Conservation (phyloP, 2,329 filamentous ascomycete genomes). For the Cyclaneusma minus region DNA sequence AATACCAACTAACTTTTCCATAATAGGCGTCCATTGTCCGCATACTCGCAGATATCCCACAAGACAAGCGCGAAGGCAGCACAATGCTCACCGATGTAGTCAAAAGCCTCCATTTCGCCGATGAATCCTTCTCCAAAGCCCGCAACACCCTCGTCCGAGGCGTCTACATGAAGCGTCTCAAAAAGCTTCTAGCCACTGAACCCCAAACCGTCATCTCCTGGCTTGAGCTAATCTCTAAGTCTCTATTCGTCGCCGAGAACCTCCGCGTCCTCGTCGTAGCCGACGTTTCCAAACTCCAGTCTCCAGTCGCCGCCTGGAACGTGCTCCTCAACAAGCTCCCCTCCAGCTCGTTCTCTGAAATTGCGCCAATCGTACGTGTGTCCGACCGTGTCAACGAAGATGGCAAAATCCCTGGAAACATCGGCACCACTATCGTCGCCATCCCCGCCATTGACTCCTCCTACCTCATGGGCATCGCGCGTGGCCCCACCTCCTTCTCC, state of each 20-base stretch:
- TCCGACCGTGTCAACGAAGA: slow-evolving; percentile 58
- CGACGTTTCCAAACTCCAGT: slow-evolving; percentile 56
- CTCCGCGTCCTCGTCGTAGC: slow-evolving; percentile 74
- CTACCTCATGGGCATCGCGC: slow-evolving; percentile 62
- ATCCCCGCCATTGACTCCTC: slow-evolving; percentile 90
- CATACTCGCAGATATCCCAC: slow-evolving; percentile 79
- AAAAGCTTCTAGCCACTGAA: slow-evolving; percentile 63
- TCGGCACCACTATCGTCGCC: slow-evolving; percentile 65
- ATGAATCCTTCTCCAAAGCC: slow-evolving; percentile 60
- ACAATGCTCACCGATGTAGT: slow-evolving; percentile 50
- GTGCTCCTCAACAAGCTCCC: slow-evolving; percentile 24
- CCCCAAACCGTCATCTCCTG: slow-evolving; percentile 60
- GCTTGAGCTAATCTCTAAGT: slow-evolving; percentile 61
- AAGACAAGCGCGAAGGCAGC: slow-evolving; percentile 75
- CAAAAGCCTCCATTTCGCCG: slow-evolving; percentile 66
- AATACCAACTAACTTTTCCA: no score
- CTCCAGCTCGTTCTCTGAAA: slow-evolving; percentile 27
- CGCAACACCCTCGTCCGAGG: slow-evolving; percentile 74
- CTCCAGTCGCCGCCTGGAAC: slow-evolving; percentile 71
- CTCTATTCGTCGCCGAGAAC: slow-evolving; percentile 72
- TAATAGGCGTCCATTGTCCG: slow-evolving; percentile 56
- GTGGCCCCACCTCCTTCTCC: slow-evolving; percentile 58
- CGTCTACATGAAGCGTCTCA: slow-evolving; percentile 72
- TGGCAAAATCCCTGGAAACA: slow-evolving; percentile 58
- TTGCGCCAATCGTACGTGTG: slow-evolving; percentile 57